Conservation (phyloP, 2,329 filamentous ascomycete genomes). For the Cytospora paraplurivora region DNA sequence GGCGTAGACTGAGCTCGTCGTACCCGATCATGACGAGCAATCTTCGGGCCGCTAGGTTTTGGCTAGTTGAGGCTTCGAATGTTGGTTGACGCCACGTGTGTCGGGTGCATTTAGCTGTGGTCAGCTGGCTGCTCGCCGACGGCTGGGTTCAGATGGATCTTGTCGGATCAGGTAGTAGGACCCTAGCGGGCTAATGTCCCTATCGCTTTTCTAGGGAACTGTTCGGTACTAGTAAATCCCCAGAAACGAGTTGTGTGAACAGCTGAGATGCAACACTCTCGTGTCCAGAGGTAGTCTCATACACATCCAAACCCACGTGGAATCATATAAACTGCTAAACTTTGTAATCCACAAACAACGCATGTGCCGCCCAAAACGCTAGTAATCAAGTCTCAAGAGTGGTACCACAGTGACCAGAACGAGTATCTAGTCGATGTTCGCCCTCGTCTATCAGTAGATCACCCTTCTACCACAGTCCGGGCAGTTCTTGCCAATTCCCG, state of each 20-base stretch:
- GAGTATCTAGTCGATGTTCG: not conserved
- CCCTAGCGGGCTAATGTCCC: not conserved
- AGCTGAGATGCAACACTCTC: no score
- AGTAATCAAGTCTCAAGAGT: not conserved
- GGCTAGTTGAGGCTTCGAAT: not conserved
- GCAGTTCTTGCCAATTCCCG: conserved; percentile 20
- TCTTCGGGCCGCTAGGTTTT: conserved; percentile 14
- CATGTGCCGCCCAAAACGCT: conserved; percentile 9
- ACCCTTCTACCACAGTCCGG: conserved; percentile 21
- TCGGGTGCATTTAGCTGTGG: conserved; percentile 6
- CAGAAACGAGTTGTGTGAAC: not conserved
- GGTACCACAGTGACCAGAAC: not conserved
- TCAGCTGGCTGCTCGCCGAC: not conserved
- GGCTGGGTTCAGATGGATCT: not conserved
- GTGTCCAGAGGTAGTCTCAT: not conserved
- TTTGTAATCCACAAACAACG: not conserved
- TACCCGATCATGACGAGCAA: conserved; percentile 1
- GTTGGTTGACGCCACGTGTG: conserved; percentile 6
- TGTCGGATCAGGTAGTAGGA: not conserved
- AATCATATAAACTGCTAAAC: not conserved
- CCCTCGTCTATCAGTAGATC: conserved; percentile 14
- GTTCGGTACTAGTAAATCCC: not conserved
- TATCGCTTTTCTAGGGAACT: not conserved
- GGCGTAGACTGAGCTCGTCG: not conserved
- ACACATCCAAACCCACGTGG: not conserved